Base-by-base conservation (phyloP, 306 rosid genomes). In the Acacia confusa region DNA sequence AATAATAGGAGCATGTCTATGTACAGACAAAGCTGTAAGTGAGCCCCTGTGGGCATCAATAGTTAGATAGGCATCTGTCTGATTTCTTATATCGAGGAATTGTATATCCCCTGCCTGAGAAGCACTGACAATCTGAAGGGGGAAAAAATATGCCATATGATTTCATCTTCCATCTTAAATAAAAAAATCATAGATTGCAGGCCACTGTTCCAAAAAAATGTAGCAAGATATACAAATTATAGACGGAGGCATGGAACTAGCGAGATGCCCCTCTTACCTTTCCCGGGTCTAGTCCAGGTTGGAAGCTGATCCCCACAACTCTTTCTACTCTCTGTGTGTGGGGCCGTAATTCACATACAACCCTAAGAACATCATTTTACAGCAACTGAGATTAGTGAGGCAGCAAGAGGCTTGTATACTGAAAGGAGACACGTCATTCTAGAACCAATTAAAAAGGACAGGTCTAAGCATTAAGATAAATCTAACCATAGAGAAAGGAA, bases 71-170 rank as follows among this genome's bases (percentile, higher is more conserved):
- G 93, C 79, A 38, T 85, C 83, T 74, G 83, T 77, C 3, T 57
- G 79, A 75, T 87, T 93, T 96, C 99, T 93, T 89, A 90, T 91
- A 84, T 96, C 99, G 44, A 92, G 97, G 83, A 96, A 93, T 79
- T 96, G 97, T 75, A 96, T 96, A 66, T 92, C 97, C 72, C 99
- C 99, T 6, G 98, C 97, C 84, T 94, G 98, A 85, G 95, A 94
- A 58, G 98, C 99, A 79, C 99, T 94, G 52, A 96, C 94, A 84
- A 96, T 88, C 99, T 96, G 95, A 48, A 86, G 40, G 63, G 24
- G 24, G 1, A 19, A 55, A 70, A 75, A 3, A 32, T 20, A 69
- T 32, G 47, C 20, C 17, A 45, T 14, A 73, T 68, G 19, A 66
- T 38, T 30, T 64, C 78, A 40, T 38, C 67, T 52, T 72, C 45